phyloP scores from a whole-genome alignment of 768 basidiomycete genomes.

The Termitomyces sp. region DNA sequence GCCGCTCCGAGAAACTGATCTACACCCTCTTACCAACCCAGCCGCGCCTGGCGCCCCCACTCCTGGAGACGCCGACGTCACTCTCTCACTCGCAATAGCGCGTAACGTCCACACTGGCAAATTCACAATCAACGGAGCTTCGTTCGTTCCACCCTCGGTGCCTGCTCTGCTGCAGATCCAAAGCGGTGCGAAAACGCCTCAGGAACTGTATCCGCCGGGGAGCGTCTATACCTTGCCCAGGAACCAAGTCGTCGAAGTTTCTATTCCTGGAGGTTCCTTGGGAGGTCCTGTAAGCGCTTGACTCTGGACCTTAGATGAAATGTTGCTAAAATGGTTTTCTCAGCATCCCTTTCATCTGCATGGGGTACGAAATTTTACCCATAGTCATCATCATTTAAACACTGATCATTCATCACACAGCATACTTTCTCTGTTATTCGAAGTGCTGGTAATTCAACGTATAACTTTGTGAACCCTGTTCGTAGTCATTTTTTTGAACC shows the following conservation, averaged over 20 bases:
- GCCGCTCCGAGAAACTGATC: constrained; percentile 24
- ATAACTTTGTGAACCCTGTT: constrained; percentile 20
- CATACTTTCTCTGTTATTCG: constrained; percentile 34
- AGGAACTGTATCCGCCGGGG: constrained; percentile 42
- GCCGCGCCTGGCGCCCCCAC: constrained; percentile 9
- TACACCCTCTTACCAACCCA: constrained; percentile 8
- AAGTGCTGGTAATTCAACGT: constrained; percentile 24
- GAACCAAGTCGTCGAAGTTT: constrained; percentile 40
- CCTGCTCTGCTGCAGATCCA: constrained; percentile 58
- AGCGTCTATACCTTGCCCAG: constrained; percentile 42
- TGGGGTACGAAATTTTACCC: neutral
- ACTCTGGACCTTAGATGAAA: neutral
- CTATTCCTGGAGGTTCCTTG: constrained; percentile 29
- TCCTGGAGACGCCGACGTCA: constrained; percentile 20
- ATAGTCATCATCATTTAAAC: neutral
- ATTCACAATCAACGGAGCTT: constrained; percentile 26
- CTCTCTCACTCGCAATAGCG: constrained; percentile 14
- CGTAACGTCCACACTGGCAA: constrained; percentile 9
- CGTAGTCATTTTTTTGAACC: neutral
- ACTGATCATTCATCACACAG: constrained; percentile 12
- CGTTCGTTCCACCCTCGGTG: constrained; percentile 32
- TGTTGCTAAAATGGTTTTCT: constrained; percentile 2
- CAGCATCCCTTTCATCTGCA: constrained; percentile 4
- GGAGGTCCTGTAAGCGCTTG: constrained; percentile 24
- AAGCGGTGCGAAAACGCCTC: constrained; percentile 43